These are phyloP conservation scores for Gyrodon lividus DNA, from an alignment of 768 basidiomycete genomes.

Conservation along the genomic window DNA sequence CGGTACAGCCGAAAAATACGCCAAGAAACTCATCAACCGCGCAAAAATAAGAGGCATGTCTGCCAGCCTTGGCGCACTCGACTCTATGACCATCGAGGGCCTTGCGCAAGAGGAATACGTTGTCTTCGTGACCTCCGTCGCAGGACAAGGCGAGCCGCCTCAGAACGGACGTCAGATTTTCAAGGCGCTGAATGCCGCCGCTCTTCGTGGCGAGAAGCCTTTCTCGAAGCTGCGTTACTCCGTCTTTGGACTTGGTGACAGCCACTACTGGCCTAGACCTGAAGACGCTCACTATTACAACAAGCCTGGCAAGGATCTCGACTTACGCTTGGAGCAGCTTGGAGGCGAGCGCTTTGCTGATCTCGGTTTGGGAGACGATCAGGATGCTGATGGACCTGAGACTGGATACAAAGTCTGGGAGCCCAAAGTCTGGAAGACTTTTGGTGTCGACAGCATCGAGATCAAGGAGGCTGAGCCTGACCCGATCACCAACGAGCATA, in stretches of 20 bases:
- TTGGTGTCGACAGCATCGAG: conserved; percentile 88
- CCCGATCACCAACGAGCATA: conserved; percentile 98
- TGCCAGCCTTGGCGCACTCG: conserved; percentile 71
- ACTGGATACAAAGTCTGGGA: conserved; percentile 99
- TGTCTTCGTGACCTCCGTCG: conserved; percentile 85
- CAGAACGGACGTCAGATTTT: conserved; percentile 92
- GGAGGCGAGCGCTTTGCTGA: conserved; percentile 74
- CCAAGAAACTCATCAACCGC: conserved; percentile 80
- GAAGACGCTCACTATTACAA: conserved; percentile 99
- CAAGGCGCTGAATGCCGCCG: conserved; percentile 76
- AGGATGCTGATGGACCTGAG: conserved; percentile 93
- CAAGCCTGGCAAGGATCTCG: conserved; percentile 90
- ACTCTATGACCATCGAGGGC: conserved; percentile 74
- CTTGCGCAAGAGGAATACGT: conserved; percentile 75
- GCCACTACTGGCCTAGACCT: conserved; percentile 97
- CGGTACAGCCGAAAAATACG: conserved; percentile 93
- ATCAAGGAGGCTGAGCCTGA: conserved; percentile 92
- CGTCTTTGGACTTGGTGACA: conserved; percentile 96
- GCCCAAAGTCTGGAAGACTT: conserved; percentile 85
- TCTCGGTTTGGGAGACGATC: conserved; percentile 92
- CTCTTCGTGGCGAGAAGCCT: conserved; percentile 46
- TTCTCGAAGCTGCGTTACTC: conserved; percentile 68
- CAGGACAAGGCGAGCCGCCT: conserved; percentile 97
- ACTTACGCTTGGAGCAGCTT: conserved; percentile 72
- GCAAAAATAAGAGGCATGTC: conserved; percentile 84